Percentiles rank a stretch among this genome's conserved stretches.
Conservation (phyloP, 805 yeast species). For the Candida ulmi region DNA sequence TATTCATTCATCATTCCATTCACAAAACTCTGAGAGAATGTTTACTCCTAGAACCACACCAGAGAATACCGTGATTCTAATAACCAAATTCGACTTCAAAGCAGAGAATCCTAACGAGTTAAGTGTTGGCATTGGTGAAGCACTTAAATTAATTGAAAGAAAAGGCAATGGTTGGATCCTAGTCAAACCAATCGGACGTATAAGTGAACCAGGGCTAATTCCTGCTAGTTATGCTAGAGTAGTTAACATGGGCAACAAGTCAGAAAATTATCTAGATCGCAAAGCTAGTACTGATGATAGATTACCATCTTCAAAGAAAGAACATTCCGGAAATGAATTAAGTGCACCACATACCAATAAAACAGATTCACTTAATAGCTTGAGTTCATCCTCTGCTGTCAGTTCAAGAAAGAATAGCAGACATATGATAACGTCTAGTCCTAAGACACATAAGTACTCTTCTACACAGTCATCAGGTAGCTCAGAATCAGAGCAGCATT, state of each 20-base stretch:
- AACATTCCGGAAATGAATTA: too few species aligned
- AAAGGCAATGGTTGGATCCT: conserved; percentile 50
- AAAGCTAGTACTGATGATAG: too few species aligned
- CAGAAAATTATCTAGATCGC: too few species aligned
- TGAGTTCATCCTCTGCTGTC: too few species aligned
- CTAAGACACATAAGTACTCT: not conserved
- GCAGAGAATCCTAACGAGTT: conserved; percentile 42
- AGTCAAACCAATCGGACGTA: conserved; percentile 47
- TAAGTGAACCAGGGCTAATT: conserved; percentile 42
- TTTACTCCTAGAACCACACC: conserved; percentile 1
- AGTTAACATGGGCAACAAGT: conserved; percentile 22
- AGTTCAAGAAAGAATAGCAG: too few species aligned
- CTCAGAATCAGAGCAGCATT: conserved; percentile 6
- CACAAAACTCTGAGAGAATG: not conserved
- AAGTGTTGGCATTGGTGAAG: conserved; percentile 42
- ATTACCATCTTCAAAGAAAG: too few species aligned
- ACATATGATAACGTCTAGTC: not conserved
- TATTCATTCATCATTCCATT: too few species aligned
- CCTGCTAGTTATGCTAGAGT: conserved; percentile 46
- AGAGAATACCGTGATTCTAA: conserved; percentile 27
- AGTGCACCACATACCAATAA: too few species aligned
- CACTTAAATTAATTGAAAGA: conserved; percentile 42
- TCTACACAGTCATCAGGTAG: conserved; percentile 6
- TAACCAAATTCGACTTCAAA: conserved; percentile 39
- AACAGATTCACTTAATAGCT: too few species aligned